Conservation (phyloP, 306 rosid species). For the Arachis hypogaea region DNA sequence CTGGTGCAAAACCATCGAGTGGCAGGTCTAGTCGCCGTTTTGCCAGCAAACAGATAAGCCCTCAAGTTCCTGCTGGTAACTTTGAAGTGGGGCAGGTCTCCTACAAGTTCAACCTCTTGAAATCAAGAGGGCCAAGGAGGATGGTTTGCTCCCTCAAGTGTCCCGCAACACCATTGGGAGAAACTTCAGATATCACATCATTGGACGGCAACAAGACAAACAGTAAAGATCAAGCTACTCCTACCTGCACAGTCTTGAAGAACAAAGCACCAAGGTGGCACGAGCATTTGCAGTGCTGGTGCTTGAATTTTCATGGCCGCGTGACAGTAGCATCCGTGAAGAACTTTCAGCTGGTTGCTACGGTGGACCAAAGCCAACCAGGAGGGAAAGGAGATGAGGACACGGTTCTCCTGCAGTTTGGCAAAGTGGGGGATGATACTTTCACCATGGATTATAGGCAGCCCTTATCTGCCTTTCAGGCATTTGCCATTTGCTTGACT, state of each 20-base stretch:
- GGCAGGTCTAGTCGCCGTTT: conserved; percentile 82
- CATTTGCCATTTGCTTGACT: conserved; percentile 94
- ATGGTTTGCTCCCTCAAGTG: conserved; percentile 78
- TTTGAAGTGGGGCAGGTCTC: conserved; percentile 90
- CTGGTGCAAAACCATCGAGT: conserved; percentile 87
- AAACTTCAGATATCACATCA: conserved; percentile 42
- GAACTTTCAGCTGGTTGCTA: conserved; percentile 92
- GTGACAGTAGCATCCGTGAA: conserved; percentile 95
- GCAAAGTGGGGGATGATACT: conserved; percentile 89
- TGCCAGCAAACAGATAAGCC: conserved; percentile 96
- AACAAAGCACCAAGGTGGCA: conserved; percentile 99
- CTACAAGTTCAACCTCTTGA: conserved; percentile 91
- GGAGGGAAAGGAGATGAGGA: conserved; percentile 95
- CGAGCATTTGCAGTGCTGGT: conserved; percentile 95
- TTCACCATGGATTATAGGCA: conserved; percentile 97
- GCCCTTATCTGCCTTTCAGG: conserved; percentile 96
- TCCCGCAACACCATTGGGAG: conserved; percentile 58
- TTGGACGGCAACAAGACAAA: conserved; percentile 41
- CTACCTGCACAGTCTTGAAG: conserved; percentile 68
- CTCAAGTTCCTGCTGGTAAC: conserved; percentile 94
- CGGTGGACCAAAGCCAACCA: conserved; percentile 81
- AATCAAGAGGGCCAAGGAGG: conserved; percentile 99
- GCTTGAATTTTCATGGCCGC: conserved; percentile 98
- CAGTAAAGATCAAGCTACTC: conserved; percentile 41
- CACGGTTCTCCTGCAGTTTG: conserved; percentile 89